Evolutionary conservation across 1,284 basidiomycete genomes (phyloP), one percentile per base, ranked within the genome.

Genomic region (Exobasidium rhododendri): DNA sequence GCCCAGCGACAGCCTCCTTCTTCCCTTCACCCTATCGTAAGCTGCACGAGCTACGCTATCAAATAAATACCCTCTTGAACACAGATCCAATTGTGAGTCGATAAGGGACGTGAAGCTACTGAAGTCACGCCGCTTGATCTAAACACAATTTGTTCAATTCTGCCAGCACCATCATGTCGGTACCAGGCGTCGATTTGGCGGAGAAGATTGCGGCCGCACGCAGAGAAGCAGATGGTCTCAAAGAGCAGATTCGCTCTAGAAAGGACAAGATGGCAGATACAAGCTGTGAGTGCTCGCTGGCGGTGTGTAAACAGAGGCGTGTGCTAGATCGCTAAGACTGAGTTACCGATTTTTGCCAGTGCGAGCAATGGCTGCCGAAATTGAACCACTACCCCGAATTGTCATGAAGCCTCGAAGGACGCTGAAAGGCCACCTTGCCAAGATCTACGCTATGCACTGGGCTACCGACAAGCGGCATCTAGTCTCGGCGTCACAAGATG

Each of bases 401-500:
- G 88, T 94, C 31, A 93, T 98, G 89, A 91, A 92, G 73, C 90
- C 92, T 52, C 88, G 94, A 64, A 88, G 94, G 68, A 92, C 92
- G 64, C 87, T 98, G 73, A 90, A 94, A 77, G 94, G 94, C 50
- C 96, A 97, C 83, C 86, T 97, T 62, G 94, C 94, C 70, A 99
- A 99, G 85, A 97, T 99, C 80, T 97, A 97, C 81, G 94, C 96
- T 54, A 94, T 98, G 89, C 94, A 97, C 81, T 99, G 96, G 96
- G 89, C 94, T 20, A 88, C 88, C 62, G 96, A 98, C 84, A 88
- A 92, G 78, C 86, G 93, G 75, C 96, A 98, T 83, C 86, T 98
- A 66, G 94, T 99, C 47, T 97, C 94, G 11, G 94, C 96, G 26
- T 97, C 94, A 3, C 94, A 99, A 81, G 94, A 99, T 79, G 96